Conservation (phyloP, 1,284 basidiomycete species). For the Leccinum griseonigrum region DNA sequence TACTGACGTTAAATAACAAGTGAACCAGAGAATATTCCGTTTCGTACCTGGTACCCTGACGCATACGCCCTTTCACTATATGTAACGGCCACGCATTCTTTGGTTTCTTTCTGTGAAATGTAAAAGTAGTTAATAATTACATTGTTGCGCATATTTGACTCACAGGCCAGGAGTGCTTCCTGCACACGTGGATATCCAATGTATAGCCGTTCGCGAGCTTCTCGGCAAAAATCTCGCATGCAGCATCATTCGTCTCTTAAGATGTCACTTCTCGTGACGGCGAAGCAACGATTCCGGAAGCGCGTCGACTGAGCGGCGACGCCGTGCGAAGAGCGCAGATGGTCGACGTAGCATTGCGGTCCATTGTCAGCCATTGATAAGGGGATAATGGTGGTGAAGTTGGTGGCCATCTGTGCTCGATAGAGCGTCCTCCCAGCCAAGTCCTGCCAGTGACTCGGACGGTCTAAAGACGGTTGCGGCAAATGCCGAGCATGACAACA, state of each 20-base stretch:
- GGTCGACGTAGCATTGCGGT: background rate
- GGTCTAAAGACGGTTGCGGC: background rate
- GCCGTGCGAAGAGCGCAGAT: background rate
- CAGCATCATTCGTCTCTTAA: background rate
- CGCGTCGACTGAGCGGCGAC: background rate
- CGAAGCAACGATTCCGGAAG: background rate
- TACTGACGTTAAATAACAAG: background rate
- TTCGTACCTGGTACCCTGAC: background rate
- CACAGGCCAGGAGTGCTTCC: background rate
- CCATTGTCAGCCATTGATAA: background rate
- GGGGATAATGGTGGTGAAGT: background rate
- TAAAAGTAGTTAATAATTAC: background rate
- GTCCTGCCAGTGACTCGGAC: too few relatives aligned
- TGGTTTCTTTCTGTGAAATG: background rate
- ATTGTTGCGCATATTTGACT: background rate
- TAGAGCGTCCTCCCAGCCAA: background rate
- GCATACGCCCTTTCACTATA: background rate
- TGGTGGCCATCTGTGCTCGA: background rate
- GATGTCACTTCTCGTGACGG: background rate
- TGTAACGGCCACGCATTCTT: background rate
- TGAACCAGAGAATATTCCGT: background rate
- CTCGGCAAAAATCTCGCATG: background rate
- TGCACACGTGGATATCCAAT: too few relatives aligned
- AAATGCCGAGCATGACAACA: constrained; percentile 6
- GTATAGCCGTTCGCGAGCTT: background rate